phyloP scores from a whole-genome alignment of 2,329 filamentous ascomycete genomes.

The Trichoderma lentiforme region DNA sequence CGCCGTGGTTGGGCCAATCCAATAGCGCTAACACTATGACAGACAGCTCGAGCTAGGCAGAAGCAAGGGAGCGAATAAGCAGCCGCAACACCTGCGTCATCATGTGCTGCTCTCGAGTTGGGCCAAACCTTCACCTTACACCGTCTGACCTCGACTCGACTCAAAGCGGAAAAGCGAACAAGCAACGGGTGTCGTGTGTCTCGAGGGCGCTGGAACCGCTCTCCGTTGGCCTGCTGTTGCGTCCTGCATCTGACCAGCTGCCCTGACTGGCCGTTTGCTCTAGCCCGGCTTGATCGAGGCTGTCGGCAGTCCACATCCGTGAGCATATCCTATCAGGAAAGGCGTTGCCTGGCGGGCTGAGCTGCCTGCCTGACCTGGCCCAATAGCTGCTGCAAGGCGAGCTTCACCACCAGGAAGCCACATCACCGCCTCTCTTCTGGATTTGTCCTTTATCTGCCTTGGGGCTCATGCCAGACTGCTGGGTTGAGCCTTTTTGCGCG shows the following conservation, averaged over 20 bases:
- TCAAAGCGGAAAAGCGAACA: background rate
- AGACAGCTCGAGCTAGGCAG: slow-evolving; percentile 12
- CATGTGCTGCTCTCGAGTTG: slow-evolving; percentile 10
- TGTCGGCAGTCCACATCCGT: background rate
- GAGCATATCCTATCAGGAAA: slow-evolving; percentile 1
- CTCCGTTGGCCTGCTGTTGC: background rate
- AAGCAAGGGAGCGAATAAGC: slow-evolving; percentile 13
- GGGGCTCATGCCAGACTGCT: background rate
- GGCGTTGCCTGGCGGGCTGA: slow-evolving; percentile 8
- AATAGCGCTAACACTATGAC: slow-evolving; percentile 1
- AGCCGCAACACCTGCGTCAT: slow-evolving; percentile 9
- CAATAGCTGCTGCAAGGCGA: background rate
- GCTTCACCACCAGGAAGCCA: background rate
- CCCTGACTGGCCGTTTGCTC: background rate
- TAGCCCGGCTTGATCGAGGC: background rate
- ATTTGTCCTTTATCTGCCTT: background rate
- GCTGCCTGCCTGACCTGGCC: background rate
- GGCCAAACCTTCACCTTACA: slow-evolving; percentile 12
- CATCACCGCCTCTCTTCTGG: background rate
- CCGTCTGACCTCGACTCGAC: slow-evolving; percentile 6
- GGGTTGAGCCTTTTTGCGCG: background rate
- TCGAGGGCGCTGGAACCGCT: background rate
- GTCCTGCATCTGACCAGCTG: background rate
- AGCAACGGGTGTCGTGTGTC: background rate
- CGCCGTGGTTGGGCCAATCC: background rate